phyloP scores from a whole-genome alignment of 1,284 basidiomycete species.

The Rhizoctonia solani region DNA sequence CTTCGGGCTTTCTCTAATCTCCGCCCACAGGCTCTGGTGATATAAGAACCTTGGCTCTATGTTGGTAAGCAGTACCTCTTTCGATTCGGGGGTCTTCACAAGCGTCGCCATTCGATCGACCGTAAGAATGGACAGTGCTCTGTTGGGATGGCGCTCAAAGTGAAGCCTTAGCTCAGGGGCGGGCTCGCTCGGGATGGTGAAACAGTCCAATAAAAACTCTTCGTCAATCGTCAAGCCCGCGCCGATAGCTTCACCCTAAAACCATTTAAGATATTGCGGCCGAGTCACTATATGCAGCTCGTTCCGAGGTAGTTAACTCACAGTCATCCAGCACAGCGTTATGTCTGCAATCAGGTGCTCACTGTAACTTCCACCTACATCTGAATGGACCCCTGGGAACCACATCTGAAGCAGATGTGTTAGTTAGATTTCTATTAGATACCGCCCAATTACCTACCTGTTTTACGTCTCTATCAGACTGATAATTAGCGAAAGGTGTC shows the following conservation, averaged over 20 bases:
- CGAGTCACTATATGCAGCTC: background rate
- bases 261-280: background rate
- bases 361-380: slow-evolving; percentile 36
- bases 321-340: slow-evolving; percentile 36
- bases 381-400: slow-evolving; percentile 34
- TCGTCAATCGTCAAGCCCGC: slow-evolving; percentile 9
- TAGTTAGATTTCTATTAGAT: background rate
- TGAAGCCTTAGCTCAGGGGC: slow-evolving; percentile 11
- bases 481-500: slow-evolving; percentile 7
- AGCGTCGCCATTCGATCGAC: slow-evolving; percentile 15
- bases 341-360: slow-evolving; percentile 34
- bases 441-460: background rate
- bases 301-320: slow-evolving; percentile 8
- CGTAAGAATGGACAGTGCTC: background rate
- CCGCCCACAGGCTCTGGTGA: slow-evolving; percentile 21
- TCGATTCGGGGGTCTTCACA: background rate
- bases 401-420: slow-evolving; percentile 21
- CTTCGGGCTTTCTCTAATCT: background rate
- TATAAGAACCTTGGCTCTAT: slow-evolving; percentile 6
- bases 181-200: background rate
- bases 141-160: background rate
- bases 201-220: slow-evolving; percentile 1
- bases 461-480: slow-evolving; percentile 5
- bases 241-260: slow-evolving; percentile 9
- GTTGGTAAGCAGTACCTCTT: slow-evolving; percentile 14